Evolutionary conservation across 495 filamentous ascomycete species (phyloP), one percentile per base, ranked within the genome.

Genomic region (Tuber aestivum): DNA sequence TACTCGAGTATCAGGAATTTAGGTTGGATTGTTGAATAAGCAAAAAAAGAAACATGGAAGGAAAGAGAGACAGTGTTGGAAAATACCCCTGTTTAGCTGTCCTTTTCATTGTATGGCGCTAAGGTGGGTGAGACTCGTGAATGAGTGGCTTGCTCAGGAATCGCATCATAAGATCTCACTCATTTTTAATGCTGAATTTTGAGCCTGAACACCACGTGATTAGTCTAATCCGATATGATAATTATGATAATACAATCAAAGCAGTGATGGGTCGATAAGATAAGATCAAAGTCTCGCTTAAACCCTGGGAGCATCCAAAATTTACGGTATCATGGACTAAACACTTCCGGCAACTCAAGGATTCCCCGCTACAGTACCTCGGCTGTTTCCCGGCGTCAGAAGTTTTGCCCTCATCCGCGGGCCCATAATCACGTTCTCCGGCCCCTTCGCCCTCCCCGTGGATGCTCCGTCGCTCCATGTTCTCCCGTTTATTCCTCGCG

Each of bases 1-100:
- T n/a, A n/a, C n/a, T n/a, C 77, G 75, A 73, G 76, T 79, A 75
- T 70, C 23, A 16, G 32, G 6, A 65, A 27, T 35, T 65, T 35
- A 18, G 56, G 56, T 65, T 65, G 14, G 27, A 20, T 65, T 65
- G 18, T 65, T 18, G 56, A 18, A 65, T 18, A 2, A 35, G 56
- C 27, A 65, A 35, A 32, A 32, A 65, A 61, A 32, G 38, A 40
- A 40, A 40, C 38, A 40, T 3, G 38, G 38, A 40, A 40, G 38
- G 7, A 61, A 56, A 56, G 2, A 27, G 56, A 35, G 32, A 32
- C 9, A 27, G 56, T 35, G 32, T 27, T 65, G 56, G 27, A 35
- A 35, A 35, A 35, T 32, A 35, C 27, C 56, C 56, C 27, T 65
- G 56, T 32, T 35, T 35, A 35, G 16, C 56, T 14, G 56, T 27